Conservation (phyloP, 495 filamentous ascomycete species). For the Penicillium coffeae region DNA sequence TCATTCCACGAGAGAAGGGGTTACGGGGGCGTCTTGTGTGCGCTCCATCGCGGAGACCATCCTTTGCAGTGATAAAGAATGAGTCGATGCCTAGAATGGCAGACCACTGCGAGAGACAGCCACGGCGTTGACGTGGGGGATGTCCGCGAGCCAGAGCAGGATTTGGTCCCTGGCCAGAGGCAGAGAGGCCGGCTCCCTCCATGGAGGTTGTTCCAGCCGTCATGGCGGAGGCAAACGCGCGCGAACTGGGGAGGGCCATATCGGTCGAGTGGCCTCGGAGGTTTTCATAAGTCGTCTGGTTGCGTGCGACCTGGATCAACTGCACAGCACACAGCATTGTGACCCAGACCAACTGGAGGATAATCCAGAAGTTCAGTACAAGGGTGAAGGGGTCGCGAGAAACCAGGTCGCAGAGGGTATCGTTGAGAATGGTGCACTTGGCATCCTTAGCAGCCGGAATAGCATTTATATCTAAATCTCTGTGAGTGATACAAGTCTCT, state of each 20-base stretch:
- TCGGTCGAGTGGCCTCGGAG: constrained; percentile 66
- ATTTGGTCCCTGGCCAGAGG: constrained; percentile 48
- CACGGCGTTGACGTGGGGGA: constrained; percentile 45
- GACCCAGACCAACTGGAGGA: constrained; percentile 86
- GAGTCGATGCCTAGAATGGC: constrained; percentile 85
- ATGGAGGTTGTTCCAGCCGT: constrained; percentile 64
- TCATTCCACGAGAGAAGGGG: constrained; percentile 74
- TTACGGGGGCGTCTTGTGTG: constrained; percentile 57
- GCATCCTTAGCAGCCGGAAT: constrained; percentile 42
- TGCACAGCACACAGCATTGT: constrained; percentile 93
- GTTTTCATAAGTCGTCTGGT: constrained; percentile 92
- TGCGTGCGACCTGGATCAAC: constrained; percentile 82
- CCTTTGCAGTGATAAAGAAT: constrained; percentile 77
- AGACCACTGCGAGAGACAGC: constrained; percentile 74
- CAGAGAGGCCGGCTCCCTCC: constrained; percentile 66
- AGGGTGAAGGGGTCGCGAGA: constrained; percentile 81
- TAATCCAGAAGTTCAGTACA: constrained; percentile 70
- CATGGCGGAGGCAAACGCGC: constrained; percentile 71
- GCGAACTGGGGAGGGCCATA: constrained; percentile 53
- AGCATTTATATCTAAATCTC: constrained; percentile 49
- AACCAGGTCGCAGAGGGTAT: constrained; percentile 65
- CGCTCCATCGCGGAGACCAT: constrained; percentile 54
- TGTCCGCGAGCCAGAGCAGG: constrained; percentile 39
- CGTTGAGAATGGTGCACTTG: constrained; percentile 73
- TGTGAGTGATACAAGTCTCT: constrained; percentile 13